Conservation (phyloP, 305 asterid species). For the Vinca major region DNA sequence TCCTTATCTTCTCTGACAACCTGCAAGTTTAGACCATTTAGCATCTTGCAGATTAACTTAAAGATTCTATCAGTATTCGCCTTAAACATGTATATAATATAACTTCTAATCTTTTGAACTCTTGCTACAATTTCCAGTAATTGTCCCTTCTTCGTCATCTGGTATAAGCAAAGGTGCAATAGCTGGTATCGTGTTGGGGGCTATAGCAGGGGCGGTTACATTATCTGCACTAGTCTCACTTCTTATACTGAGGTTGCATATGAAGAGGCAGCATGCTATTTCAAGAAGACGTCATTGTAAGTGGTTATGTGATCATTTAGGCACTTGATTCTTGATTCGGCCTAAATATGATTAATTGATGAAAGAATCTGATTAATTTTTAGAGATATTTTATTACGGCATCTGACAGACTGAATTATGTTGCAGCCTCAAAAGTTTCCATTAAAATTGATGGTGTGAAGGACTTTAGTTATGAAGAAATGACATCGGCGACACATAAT, state of each 20-base stretch:
- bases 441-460: slow-evolving; percentile 83
- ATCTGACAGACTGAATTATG: slow-evolving; percentile 11
- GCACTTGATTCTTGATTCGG: not conserved
- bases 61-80: not conserved
- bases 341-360: not conserved
- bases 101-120: slow-evolving; percentile 2
- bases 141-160: slow-evolving; percentile 23
- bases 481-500: slow-evolving; percentile 59
- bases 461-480: slow-evolving; percentile 57
- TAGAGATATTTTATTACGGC: not conserved
- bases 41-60: not conserved
- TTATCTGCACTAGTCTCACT: slow-evolving; percentile 57
- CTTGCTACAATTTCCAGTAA: slow-evolving; percentile 39
- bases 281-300: slow-evolving; percentile 61
- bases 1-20: slow-evolving; percentile 17
- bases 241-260: slow-evolving; percentile 46
- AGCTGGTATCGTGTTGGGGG: slow-evolving; percentile 72
- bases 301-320: slow-evolving; percentile 14
- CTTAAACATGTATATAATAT: not conserved
- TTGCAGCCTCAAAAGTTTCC: slow-evolving; percentile 65
- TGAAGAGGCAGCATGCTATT: slow-evolving; percentile 30
- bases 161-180: slow-evolving; percentile 79
- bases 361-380: not conserved
- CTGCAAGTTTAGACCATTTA: not conserved
- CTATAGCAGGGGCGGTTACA: slow-evolving; percentile 65